A percentile compares a stretch with the other conserved stretches of the same genome.
Conservation (phyloP, 2,329 filamentous ascomycete species). For the Monilinia vaccinii-corymbosi region DNA sequence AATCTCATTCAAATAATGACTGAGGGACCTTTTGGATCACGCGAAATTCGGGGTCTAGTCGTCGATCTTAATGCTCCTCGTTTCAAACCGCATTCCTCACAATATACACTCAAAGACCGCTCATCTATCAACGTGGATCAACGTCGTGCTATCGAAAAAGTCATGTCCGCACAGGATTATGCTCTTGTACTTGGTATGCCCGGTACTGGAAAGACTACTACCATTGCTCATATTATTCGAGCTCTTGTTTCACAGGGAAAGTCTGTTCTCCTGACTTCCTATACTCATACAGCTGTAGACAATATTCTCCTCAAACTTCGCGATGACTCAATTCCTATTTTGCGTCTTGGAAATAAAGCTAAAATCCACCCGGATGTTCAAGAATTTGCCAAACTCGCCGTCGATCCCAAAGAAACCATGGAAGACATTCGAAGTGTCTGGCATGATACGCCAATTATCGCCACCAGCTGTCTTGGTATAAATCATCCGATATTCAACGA, state of each 20-base stretch:
- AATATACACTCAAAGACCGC: conserved; percentile 52
- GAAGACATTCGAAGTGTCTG: conserved; percentile 79
- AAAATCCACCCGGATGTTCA: conserved; percentile 86
- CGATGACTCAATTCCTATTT: conserved; percentile 63
- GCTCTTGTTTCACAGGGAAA: conserved; percentile 83
- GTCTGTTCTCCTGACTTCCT: conserved; percentile 86
- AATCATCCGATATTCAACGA: conserved; percentile 83
- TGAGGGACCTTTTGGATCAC: conserved; percentile 60
- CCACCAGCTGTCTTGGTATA: conserved; percentile 88
- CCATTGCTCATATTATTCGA: conserved; percentile 93
- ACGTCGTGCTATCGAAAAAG: conserved; percentile 76
- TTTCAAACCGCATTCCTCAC: conserved; percentile 60
- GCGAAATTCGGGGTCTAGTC: conserved; percentile 67
- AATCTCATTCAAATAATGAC: conserved; percentile 92
- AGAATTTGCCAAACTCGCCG: conserved; percentile 72
- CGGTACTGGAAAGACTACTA: conserved; percentile 95
- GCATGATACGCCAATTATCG: conserved; percentile 80
- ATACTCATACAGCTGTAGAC: conserved; percentile 96
- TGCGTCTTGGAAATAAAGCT: conserved; percentile 75
- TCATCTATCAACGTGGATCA: conserved; percentile 80
- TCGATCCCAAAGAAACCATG: conserved; percentile 63
- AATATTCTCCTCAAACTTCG: conserved; percentile 93
- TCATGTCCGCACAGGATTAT: conserved; percentile 93
- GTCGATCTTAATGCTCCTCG: conserved; percentile 65
- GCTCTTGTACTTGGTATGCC: conserved; percentile 98